phyloP scores from a whole-genome alignment of 176 grass and related monocot species.

The Oryza nivara region DNA sequence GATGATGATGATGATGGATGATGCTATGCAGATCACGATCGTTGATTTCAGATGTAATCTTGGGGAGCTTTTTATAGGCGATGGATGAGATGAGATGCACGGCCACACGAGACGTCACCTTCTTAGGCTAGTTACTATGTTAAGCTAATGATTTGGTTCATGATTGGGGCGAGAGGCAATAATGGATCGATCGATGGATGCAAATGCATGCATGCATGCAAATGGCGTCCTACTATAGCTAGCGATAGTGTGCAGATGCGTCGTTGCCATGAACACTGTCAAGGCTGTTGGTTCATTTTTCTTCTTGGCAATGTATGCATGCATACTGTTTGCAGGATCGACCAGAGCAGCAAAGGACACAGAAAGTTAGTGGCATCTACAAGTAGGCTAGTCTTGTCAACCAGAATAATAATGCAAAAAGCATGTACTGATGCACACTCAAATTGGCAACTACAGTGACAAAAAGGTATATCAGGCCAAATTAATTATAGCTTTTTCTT shows the following conservation, averaged over 20 bases:
- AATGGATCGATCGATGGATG: neutral
- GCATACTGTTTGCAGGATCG: constrained; percentile 9
- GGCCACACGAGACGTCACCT: constrained; percentile 36
- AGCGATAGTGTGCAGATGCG: constrained; percentile 19
- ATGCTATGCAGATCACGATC: constrained; percentile 33
- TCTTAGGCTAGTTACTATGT: constrained; percentile 53
- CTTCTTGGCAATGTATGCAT: constrained; percentile 28
- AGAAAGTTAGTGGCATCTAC: neutral
- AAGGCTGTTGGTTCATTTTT: constrained; percentile 39
- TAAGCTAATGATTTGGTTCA: constrained; percentile 58
- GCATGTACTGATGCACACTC: neutral
- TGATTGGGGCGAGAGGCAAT: constrained; percentile 57
- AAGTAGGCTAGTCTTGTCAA: constrained; percentile 27
- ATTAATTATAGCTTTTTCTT: neutral
- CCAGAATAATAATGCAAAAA: neutral
- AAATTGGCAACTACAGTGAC: neutral
- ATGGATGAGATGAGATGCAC: neutral
- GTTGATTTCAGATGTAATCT: neutral
- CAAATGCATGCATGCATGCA: neutral
- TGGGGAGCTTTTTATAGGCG: constrained; percentile 36
- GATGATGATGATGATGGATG: neutral
- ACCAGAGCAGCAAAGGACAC: constrained; percentile 39
- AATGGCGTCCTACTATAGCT: neutral
- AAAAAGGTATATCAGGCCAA: neutral
- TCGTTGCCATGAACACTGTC: constrained; percentile 40